Conservation (phyloP, 371 early-diverging fungal species). For the Nematocida sp. region DNA sequence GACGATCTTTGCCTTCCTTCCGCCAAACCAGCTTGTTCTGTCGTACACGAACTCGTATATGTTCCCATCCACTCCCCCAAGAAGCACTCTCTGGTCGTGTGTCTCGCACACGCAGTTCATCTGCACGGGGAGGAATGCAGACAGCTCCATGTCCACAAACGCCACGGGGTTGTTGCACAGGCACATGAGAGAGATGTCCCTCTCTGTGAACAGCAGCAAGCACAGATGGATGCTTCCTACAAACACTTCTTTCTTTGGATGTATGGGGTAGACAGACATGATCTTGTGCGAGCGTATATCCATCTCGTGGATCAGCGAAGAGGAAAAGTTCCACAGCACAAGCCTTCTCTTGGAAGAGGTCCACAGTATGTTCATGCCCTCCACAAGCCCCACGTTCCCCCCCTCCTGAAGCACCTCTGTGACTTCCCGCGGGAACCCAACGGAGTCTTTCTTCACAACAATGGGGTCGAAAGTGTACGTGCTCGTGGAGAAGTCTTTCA, state of each 20-base stretch:
- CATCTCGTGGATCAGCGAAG: slow-evolving; percentile 31
- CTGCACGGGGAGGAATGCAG: slow-evolving; percentile 20
- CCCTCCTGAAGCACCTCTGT: slow-evolving; percentile 8
- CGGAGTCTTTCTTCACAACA: slow-evolving; percentile 32
- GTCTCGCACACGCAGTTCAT: slow-evolving; percentile 41
- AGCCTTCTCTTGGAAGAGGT: background rate
- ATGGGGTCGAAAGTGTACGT: slow-evolving; percentile 22
- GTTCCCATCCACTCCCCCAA: slow-evolving; percentile 48
- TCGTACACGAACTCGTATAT: slow-evolving; percentile 41
- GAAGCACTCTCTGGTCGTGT: slow-evolving; percentile 14
- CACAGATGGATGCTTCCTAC: slow-evolving; percentile 15
- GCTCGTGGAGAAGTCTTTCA: slow-evolving; percentile 23
- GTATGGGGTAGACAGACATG: background rate
- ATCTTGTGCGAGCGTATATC: slow-evolving; percentile 17
- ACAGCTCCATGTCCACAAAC: slow-evolving; percentile 19
- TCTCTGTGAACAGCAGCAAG: slow-evolving; percentile 33
- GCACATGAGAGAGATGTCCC: slow-evolving; percentile 5
- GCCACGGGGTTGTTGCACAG: slow-evolving; percentile 36
- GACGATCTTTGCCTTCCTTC: background rate
- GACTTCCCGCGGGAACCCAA: slow-evolving; percentile 12
- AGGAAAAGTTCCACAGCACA: slow-evolving; percentile 36
- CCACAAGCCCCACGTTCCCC: slow-evolving; percentile 30
- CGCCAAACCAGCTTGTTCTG: slow-evolving; percentile 10
- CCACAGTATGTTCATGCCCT: slow-evolving; percentile 34
- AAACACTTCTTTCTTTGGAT: background rate